A percentile compares a stretch with the other conserved stretches of the same genome.
Conservation (phyloP, 495 filamentous ascomycete species). For the Penicillium ochrochloron region DNA sequence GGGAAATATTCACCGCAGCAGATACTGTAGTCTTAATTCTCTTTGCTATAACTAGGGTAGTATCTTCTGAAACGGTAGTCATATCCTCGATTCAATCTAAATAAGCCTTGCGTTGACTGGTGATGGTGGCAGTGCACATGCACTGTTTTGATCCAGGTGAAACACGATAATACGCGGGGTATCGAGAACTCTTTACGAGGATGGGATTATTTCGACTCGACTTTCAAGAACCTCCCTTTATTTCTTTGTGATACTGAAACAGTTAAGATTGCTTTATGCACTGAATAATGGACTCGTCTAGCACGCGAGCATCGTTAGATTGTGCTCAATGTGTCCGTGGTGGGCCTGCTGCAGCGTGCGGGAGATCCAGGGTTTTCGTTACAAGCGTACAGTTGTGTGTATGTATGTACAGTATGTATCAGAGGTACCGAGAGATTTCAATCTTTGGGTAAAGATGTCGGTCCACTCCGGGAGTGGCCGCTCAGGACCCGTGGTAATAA, state of each 20-base stretch:
- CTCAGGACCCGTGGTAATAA: slow-evolving; percentile 18
- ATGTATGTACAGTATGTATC: background rate
- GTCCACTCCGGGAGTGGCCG: slow-evolving; percentile 30
- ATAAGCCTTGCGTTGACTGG: background rate
- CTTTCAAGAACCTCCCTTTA: background rate
- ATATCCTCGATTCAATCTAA: background rate
- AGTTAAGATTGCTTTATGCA: background rate
- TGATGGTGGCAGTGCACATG: slow-evolving; percentile 4
- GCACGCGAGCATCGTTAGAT: background rate
- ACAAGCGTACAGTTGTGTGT: background rate
- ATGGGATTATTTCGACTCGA: background rate
- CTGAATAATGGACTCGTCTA: background rate
- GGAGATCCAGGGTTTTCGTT: slow-evolving; percentile 3
- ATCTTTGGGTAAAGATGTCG: slow-evolving; percentile 9
- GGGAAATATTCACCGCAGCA: background rate
- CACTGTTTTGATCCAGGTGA: background rate
- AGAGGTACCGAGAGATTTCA: slow-evolving; percentile 1
- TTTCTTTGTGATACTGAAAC: background rate
- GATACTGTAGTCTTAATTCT: background rate
- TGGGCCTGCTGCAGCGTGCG: slow-evolving; percentile 1
- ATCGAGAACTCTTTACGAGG: background rate
- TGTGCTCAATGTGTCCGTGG: background rate
- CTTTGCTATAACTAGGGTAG: background rate
- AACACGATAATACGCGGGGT: background rate
- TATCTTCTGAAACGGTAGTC: slow-evolving; percentile 3